Conservation (phyloP, 257 asterid genomes). For the Fraxinus americana region DNA sequence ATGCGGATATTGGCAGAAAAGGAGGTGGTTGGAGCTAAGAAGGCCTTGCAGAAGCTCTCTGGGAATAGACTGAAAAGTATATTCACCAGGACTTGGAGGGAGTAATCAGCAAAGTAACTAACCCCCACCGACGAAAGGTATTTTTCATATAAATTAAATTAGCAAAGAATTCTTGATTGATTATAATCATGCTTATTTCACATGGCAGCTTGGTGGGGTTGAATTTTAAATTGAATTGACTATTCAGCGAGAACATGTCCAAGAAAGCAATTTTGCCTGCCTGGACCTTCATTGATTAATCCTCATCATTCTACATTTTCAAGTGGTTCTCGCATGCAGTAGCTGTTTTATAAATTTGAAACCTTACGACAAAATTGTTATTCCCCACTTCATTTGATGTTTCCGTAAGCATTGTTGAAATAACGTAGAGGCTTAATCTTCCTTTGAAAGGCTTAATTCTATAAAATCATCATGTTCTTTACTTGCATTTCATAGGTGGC, state of each 20-base stretch:
- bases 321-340: constrained; percentile 18
- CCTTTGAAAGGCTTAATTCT: constrained; percentile 5
- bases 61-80: constrained; percentile 75
- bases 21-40: constrained; percentile 80
- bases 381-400: constrained; percentile 7
- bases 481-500: background rate
- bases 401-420: background rate
- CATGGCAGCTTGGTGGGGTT: background rate
- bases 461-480: background rate
- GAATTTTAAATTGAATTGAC: constrained; percentile 1
- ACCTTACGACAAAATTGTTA: background rate
- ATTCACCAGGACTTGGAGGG: constrained; percentile 79
- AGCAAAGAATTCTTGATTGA: background rate
- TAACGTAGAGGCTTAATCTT: background rate
- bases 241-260: background rate
- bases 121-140: constrained; percentile 50
- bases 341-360: constrained; percentile 20
- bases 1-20: constrained; percentile 69
- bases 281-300: constrained; percentile 17
- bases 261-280: background rate
- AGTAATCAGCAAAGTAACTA: constrained; percentile 38
- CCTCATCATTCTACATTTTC: constrained; percentile 10
- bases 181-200: constrained; percentile 5
- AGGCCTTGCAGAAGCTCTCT: constrained; percentile 88
- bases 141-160: constrained; percentile 8